phyloP scores from a whole-genome alignment of 139 green algal species.

The Trebouxia sp. region DNA sequence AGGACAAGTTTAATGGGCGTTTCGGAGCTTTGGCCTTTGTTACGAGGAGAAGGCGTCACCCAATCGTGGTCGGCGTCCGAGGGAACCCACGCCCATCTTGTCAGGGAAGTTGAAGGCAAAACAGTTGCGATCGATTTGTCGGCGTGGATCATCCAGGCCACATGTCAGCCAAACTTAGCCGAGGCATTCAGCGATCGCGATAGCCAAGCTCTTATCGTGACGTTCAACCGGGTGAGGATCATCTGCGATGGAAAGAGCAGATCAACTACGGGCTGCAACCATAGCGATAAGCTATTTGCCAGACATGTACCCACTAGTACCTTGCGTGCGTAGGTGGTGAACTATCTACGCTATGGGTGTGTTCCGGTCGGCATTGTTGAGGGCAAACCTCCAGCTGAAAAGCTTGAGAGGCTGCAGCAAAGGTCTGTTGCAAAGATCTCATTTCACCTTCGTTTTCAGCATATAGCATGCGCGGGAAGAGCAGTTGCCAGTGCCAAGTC shows the following conservation, averaged over 20 bases:
- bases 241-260: too few species aligned
- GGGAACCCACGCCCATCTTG: slow-evolving; percentile 30
- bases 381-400: slow-evolving; percentile 56
- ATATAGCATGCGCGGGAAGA: not conserved
- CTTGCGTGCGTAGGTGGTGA: slow-evolving; percentile 48
- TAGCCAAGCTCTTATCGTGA: slow-evolving; percentile 50
- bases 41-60: slow-evolving; percentile 28
- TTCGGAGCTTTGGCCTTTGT: slow-evolving; percentile 34
- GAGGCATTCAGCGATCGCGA: slow-evolving; percentile 39
- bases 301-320: not conserved
- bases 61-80: not conserved
- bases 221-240: slow-evolving; percentile 64
- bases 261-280: too few species aligned
- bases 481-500: not conserved
- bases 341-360: slow-evolving; percentile 69
- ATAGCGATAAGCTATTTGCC: not conserved
- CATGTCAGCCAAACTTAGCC: slow-evolving; percentile 44
- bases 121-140: slow-evolving; percentile 59
- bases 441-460: not conserved
- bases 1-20: slow-evolving; percentile 40
- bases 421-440: not conserved
- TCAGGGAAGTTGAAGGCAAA: slow-evolving; percentile 40
- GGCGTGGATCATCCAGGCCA: slow-evolving; percentile 60
- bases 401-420: slow-evolving; percentile 32
- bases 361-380: slow-evolving; percentile 71